A percentile compares a stretch with the other conserved stretches of the same genome.
These are phyloP conservation scores for Chaetoscypha palmicola DNA, from an alignment of 2,329 filamentous ascomycete species.

Conservation along the genomic window DNA sequence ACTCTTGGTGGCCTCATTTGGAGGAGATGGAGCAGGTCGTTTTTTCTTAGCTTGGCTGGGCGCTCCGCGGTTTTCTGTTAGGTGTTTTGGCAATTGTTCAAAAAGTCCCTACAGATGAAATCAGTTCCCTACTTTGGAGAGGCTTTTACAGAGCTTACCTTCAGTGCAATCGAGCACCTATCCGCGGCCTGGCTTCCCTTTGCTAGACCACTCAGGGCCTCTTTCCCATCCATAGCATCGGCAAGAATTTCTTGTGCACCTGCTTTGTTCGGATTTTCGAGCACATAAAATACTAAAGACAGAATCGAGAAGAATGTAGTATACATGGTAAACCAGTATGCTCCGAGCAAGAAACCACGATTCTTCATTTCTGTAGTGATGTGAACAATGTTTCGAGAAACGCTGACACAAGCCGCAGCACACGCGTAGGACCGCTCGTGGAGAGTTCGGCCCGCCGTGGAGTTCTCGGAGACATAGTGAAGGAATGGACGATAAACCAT, in stretches of 20 bases:
- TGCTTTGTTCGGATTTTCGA: slow-evolving; percentile 70
- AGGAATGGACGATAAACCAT: slow-evolving; percentile 77
- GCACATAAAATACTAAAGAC: slow-evolving; percentile 70
- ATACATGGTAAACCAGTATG: slow-evolving; percentile 83
- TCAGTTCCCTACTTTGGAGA: slow-evolving; percentile 14
- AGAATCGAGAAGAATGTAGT: slow-evolving; percentile 77
- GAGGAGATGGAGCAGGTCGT: slow-evolving; percentile 44
- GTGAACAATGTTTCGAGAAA: slow-evolving; percentile 66
- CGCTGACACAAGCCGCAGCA: slow-evolving; percentile 52
- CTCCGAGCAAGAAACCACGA: slow-evolving; percentile 66
- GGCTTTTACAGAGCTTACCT: slow-evolving; percentile 45
- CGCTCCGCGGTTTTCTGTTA: slow-evolving; percentile 46
- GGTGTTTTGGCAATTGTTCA: slow-evolving; percentile 68
- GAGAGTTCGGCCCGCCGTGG: slow-evolving; percentile 49
- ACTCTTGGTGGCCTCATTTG: not conserved
- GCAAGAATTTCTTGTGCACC: slow-evolving; percentile 73
- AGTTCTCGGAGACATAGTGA: slow-evolving; percentile 68
- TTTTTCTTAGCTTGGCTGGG: slow-evolving; percentile 43
- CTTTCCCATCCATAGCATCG: slow-evolving; percentile 78
- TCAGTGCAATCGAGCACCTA: slow-evolving; percentile 69
- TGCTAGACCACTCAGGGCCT: slow-evolving; percentile 72
- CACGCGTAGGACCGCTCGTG: slow-evolving; percentile 76
- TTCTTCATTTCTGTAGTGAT: slow-evolving; percentile 73
- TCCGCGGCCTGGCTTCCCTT: slow-evolving; percentile 85
- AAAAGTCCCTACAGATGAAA: slow-evolving; percentile 67